A percentile compares a stretch with the other conserved stretches of the same genome.
These are phyloP conservation scores for Aspergillus conjunctus DNA, from an alignment of 495 filamentous ascomycete species.

Conservation along the genomic window DNA sequence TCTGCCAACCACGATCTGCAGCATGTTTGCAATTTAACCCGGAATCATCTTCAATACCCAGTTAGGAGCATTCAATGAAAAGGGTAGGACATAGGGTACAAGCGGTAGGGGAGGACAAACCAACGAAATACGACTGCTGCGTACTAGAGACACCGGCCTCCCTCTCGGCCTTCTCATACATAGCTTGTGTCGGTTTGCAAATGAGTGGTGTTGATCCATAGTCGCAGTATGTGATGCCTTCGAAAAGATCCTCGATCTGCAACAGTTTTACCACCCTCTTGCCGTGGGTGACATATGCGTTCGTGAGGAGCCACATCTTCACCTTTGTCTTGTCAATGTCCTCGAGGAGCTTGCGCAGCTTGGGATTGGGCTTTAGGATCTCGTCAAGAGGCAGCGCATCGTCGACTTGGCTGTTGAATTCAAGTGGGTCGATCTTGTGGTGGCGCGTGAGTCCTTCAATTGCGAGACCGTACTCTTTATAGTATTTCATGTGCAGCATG, in stretches of 20 bases:
- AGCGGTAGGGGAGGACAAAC: slow-evolving; percentile 47
- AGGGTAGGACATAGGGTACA: neutral
- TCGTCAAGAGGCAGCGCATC: slow-evolving; percentile 88
- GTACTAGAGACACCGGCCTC: slow-evolving; percentile 60
- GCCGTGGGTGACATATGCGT: slow-evolving; percentile 90
- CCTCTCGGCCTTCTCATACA: slow-evolving; percentile 77
- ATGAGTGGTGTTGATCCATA: slow-evolving; percentile 67
- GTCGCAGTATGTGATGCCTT: slow-evolving; percentile 91
- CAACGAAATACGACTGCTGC: slow-evolving; percentile 81
- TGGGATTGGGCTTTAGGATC: slow-evolving; percentile 74
- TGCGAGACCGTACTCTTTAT: slow-evolving; percentile 93
- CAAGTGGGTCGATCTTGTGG: slow-evolving; percentile 93
- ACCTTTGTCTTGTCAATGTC: slow-evolving; percentile 80
- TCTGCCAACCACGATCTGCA: slow-evolving; percentile 74
- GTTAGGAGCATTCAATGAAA: slow-evolving; percentile 11
- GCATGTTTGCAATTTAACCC: slow-evolving; percentile 71
- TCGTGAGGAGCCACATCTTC: slow-evolving; percentile 91
- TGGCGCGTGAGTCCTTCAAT: slow-evolving; percentile 91
- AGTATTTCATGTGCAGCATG: slow-evolving; percentile 85
- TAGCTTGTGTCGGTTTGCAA: slow-evolving; percentile 82
- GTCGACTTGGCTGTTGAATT: slow-evolving; percentile 93
- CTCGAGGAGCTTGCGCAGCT: slow-evolving; percentile 72
- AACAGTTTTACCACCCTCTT: slow-evolving; percentile 79
- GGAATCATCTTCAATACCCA: slow-evolving; percentile 68
- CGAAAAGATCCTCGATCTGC: slow-evolving; percentile 83